Conservation (phyloP, 495 filamentous ascomycete genomes). For the Parathielavia hyrcaniae region DNA sequence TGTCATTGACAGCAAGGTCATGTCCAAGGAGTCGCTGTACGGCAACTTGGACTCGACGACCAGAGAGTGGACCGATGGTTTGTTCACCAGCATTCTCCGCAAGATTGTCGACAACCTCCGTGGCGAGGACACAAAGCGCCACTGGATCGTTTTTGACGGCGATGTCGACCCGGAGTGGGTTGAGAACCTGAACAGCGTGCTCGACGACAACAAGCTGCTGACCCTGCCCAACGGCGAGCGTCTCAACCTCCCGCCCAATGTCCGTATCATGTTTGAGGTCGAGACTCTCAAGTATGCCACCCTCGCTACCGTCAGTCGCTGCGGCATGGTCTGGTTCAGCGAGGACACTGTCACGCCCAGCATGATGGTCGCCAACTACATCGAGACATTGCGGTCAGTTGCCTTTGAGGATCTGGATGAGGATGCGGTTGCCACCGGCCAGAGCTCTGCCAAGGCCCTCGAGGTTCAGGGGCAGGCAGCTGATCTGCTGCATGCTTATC, state of each 20-base stretch:
- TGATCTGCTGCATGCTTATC: slow-evolving; percentile 64
- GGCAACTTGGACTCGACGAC: slow-evolving; percentile 94
- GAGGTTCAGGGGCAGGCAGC: slow-evolving; percentile 70
- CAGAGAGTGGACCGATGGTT: slow-evolving; percentile 94
- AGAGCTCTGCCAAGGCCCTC: slow-evolving; percentile 67
- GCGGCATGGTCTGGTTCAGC: slow-evolving; percentile 99
- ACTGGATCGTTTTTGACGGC: slow-evolving; percentile 99
- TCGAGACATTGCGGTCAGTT: slow-evolving; percentile 70
- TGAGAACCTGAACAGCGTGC: slow-evolving; percentile 97
- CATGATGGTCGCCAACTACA: slow-evolving; percentile 91
- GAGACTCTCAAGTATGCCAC: slow-evolving; percentile 98
- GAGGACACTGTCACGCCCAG: slow-evolving; percentile 87
- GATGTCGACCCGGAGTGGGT: slow-evolving; percentile 99
- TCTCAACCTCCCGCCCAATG: slow-evolving; percentile 85
- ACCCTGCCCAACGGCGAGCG: slow-evolving; percentile 97
- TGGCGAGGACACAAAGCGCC: slow-evolving; percentile 89
- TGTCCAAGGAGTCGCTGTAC: slow-evolving; percentile 97
- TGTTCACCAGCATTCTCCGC: slow-evolving; percentile 94
- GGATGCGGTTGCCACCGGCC: slow-evolving; percentile 74
- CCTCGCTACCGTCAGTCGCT: slow-evolving; percentile 93
- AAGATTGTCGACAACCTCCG: slow-evolving; percentile 99
- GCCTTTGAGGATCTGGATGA: slow-evolving; percentile 93
- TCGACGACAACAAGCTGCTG: slow-evolving; percentile 96
- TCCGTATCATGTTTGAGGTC: slow-evolving; percentile 99
- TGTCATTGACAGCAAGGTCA: slow-evolving; percentile 98